These are phyloP conservation scores for Paxillus ammoniavirescens DNA, from an alignment of 768 basidiomycete species.

Conservation along the genomic window DNA sequence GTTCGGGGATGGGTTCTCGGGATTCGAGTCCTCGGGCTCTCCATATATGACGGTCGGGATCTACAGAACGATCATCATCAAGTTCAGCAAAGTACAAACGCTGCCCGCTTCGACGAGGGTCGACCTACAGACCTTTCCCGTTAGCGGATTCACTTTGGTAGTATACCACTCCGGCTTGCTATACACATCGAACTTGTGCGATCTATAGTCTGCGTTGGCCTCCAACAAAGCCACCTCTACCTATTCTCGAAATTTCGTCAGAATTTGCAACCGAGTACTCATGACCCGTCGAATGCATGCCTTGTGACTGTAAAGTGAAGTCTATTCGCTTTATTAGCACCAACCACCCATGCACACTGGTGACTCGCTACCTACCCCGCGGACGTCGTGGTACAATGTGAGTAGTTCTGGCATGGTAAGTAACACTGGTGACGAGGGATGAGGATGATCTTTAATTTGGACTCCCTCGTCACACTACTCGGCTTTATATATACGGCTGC, in stretches of 20 bases:
- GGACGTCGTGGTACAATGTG: not conserved
- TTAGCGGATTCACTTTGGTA: conserved; percentile 55
- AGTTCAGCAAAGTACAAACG: not conserved
- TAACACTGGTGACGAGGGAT: not conserved
- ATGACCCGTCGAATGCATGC: not conserved
- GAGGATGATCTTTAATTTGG: not conserved
- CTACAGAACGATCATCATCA: conserved; percentile 23
- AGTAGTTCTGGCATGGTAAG: not conserved
- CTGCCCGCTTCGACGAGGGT: not conserved
- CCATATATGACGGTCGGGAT: conserved; percentile 61
- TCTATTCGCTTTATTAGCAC: not conserved
- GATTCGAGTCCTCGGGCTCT: conserved; percentile 48
- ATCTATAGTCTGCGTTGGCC: conserved; percentile 44
- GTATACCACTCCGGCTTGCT: conserved; percentile 72
- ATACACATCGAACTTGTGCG: conserved; percentile 52
- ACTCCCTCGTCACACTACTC: not conserved
- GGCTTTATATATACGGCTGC: no score
- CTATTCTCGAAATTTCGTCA: conserved; percentile 24
- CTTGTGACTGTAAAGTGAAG: not conserved
- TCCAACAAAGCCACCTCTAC: conserved; percentile 60
- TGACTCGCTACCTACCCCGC: not conserved
- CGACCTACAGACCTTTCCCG: conserved; percentile 45
- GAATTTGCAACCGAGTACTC: not conserved
- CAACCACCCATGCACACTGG: not conserved
- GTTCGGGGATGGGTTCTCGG: conserved; percentile 54